Conservation (phyloP, 768 basidiomycete genomes). For the Myochromella boudieri region DNA sequence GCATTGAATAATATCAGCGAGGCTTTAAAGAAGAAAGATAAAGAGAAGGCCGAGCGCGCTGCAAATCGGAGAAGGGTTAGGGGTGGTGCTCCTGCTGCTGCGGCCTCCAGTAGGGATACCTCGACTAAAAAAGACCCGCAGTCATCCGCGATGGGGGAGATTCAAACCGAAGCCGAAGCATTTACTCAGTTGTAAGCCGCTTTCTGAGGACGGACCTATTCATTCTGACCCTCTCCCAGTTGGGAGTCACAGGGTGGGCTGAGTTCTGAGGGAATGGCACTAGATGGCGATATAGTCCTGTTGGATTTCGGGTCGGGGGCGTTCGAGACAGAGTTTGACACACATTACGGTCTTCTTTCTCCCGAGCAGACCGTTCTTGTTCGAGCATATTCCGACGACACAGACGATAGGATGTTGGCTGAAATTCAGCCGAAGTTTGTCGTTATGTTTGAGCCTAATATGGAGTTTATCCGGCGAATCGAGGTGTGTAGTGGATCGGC, state of each 20-base stretch:
- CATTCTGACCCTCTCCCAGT: constrained; percentile 18
- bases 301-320: constrained; percentile 37
- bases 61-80: constrained; percentile 73
- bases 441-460: constrained; percentile 93
- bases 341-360: constrained; percentile 74
- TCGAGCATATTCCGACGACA: constrained; percentile 87
- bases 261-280: constrained; percentile 17
- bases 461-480: constrained; percentile 88
- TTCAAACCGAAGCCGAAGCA: constrained; percentile 47
- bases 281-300: constrained; percentile 26
- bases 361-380: constrained; percentile 84
- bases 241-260: constrained; percentile 33
- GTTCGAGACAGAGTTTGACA: constrained; percentile 63
- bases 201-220: neutral
- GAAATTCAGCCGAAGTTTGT: constrained; percentile 92
- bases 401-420: constrained; percentile 83
- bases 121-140: constrained; percentile 16
- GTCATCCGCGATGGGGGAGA: constrained; percentile 29
- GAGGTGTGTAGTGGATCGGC: constrained; percentile 62
- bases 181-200: constrained; percentile 60
- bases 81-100: constrained; percentile 59
- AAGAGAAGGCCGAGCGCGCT: constrained; percentile 53
- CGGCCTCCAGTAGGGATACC: constrained; percentile 14
- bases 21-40: constrained; percentile 77
- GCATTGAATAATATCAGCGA: constrained; percentile 79